Base-by-base conservation (phyloP, 2,329 filamentous ascomycete species). In the Ceratocystis huliohia region DNA sequence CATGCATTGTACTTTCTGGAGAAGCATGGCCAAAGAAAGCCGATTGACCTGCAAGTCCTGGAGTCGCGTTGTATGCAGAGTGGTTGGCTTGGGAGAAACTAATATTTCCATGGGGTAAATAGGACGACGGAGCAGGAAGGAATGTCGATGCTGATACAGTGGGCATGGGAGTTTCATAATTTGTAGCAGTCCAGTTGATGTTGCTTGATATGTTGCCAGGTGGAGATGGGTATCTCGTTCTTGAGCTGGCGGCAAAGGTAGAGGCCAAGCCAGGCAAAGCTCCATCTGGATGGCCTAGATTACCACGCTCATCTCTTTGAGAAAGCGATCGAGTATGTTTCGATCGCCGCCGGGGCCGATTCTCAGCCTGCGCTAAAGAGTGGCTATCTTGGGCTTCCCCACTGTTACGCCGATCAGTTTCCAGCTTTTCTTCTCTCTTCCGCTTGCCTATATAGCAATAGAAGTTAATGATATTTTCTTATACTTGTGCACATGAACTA, bases 401-500 rank as follows among this genome's bases (percentile, higher is more conserved):
- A 37, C 56, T 59, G 56, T 59, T 59, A 5, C 56, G 56, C 30
- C 56, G 56, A 59, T 59, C 56, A 37, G 56, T 59, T 25, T 63
- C 61, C n/a, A 63, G 37, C 46, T 48, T 63, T 22, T 63, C 61
- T 25, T 66, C 65, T 30, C 57, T 61, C 46, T 66, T 63, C 22
- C 65, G 61, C 65, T 66, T 66, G 59, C 65, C 65, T 66, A 57
- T 8, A 6, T 33, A 56, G 8, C 50, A 63, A 6, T 4, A 63
- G 48, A 37, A 7, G 45, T 59, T 37, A 59, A 10, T 28, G 46
- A 61, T 28, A 44, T 28, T 37, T 28, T 13, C 37, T 41, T 2
- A 13, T 41, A 15, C 4, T 41, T 41, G 37, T 6, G 25, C 7
- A n/a, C 33, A 45, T 20, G 61, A 1, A 33, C 15, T 92, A 79